Evolutionary conservation across 495 filamentous ascomycete species (phyloP), one percentile per base, ranked within the genome.

Genomic region (Annulohypoxylon bovei): DNA sequence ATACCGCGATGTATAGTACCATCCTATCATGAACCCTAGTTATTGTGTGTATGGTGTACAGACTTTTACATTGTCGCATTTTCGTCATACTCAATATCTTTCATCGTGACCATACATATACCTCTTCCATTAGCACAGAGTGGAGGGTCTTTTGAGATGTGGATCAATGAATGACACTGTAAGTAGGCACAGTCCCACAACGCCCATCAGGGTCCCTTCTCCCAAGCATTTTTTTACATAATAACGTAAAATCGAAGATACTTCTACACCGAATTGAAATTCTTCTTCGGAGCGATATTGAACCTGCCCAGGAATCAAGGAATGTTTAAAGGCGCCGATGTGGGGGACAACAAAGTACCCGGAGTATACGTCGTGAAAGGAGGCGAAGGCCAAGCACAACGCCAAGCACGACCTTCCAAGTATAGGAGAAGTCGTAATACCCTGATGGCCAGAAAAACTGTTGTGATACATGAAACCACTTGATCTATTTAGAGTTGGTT

Each of bases 381-480:
- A n/a, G n/a, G n/a, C n/a, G 9, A 66, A 37, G n/a, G 55, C 55
- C 54, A 23, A 56, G 20, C 9, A 37, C 23, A 22, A 6, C 5
- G 27, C 33, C 47, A 62, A 55, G 37, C 47, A 57, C 30, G 42
- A 60, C 58, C 67, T 67, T 32, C 33, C 42, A 58, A 40, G 40
- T 14, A 28, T 20, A 33, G 16, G n/a, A 63, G 28, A 53, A 40
- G 18, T 27, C 23, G 42, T 50, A 54, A 37, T 40, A 65, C 68
- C 68, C 65, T 70, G 67, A 65, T 62, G 62, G 67, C 50, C 57
- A 58, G 22, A 57, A 35, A 40, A 9, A 16, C 6, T 52, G 46
- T 18, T 0, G 14, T 32, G 44, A 44, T 53, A 49, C 65, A 47
- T 49, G 50, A 16, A 39, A 7, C 14, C 9, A 8, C 27, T n/a